Conservation (phyloP, 2,329 filamentous ascomycete species). For the Neofusicoccum sp. region DNA sequence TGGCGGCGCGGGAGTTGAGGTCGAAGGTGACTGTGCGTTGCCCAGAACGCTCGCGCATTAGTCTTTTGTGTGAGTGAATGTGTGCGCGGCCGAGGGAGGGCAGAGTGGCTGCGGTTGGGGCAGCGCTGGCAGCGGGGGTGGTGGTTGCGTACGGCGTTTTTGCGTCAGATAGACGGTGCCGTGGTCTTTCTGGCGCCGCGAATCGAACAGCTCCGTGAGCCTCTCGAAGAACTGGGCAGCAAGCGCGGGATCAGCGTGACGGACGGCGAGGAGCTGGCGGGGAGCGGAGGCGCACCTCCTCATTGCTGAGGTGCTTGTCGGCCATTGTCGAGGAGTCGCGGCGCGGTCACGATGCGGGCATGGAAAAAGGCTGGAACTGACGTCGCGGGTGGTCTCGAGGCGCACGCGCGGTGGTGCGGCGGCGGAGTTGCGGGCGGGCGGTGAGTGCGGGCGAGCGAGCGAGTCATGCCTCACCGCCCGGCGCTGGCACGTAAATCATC, state of each 20-base stretch:
- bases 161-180: slow-evolving; percentile 74
- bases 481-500: not conserved
- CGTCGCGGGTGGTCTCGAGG: not conserved
- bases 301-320: slow-evolving; percentile 56
- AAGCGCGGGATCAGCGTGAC: not conserved
- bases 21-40: slow-evolving; percentile 42
- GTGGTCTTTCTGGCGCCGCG: slow-evolving; percentile 66
- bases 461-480: not conserved
- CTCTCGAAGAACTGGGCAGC: slow-evolving; percentile 66
- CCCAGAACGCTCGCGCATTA: not conserved
- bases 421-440: not conserved
- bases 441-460: slow-evolving; percentile 22
- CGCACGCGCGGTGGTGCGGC: not conserved
- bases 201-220: slow-evolving; percentile 66
- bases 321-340: slow-evolving; percentile 15
- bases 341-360: not conserved
- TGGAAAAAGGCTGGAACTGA: not conserved
- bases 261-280: slow-evolving; percentile 8
- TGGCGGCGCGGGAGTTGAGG: not conserved
- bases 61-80: slow-evolving; percentile 15
- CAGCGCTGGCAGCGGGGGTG: not conserved
- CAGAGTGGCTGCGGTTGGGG: not conserved
- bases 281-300: slow-evolving; percentile 50
- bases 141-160: slow-evolving; percentile 60
- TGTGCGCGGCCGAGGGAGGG: not conserved